Percentiles rank a stretch among this genome's conserved stretches.
Conservation (phyloP, 345 rosid genomes). For the Turritis glabra region DNA sequence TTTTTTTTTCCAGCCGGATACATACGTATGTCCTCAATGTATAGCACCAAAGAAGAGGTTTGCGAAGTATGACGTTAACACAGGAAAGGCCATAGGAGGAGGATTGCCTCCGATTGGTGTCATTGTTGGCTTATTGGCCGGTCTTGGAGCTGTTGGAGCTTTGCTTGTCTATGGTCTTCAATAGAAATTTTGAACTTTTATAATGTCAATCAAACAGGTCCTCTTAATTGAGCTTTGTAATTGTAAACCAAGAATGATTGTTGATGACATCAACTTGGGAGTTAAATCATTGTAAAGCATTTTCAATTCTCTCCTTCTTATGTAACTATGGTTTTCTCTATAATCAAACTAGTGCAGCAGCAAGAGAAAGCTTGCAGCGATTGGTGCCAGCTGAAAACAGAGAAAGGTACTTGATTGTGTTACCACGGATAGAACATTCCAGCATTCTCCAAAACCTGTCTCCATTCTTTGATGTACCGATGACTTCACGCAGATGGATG, state of each 20-base stretch:
- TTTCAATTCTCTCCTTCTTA: not conserved
- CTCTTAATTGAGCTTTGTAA: not conserved
- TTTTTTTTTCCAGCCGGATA: conserved; percentile 63
- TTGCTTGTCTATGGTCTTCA: conserved; percentile 93
- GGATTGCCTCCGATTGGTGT: conserved; percentile 95
- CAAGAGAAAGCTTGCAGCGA: not conserved
- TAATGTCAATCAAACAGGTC: not conserved
- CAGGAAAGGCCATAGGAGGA: conserved; percentile 86
- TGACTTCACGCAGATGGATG: conserved; percentile 96
- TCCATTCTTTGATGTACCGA: conserved; percentile 52
- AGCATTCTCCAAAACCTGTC: not conserved
- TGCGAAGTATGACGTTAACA: conserved; percentile 73
- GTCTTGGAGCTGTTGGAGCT: conserved; percentile 86
- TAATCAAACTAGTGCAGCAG: not conserved
- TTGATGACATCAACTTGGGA: not conserved
- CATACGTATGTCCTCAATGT: conserved; percentile 87
- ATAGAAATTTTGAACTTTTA: conserved; percentile 24
- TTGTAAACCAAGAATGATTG: conserved; percentile 21
- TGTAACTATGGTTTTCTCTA: not conserved
- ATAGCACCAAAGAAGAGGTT: conserved; percentile 92
- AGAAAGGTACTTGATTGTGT: too few relatives aligned
- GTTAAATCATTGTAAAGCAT: not conserved
- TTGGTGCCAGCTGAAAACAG: not conserved
- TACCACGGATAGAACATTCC: too few relatives aligned
- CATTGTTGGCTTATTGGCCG: conserved; percentile 72